Evolutionary conservation across 2,329 filamentous ascomycete genomes (phyloP).

Genomic region (Knoxdaviesia capensis): DNA sequence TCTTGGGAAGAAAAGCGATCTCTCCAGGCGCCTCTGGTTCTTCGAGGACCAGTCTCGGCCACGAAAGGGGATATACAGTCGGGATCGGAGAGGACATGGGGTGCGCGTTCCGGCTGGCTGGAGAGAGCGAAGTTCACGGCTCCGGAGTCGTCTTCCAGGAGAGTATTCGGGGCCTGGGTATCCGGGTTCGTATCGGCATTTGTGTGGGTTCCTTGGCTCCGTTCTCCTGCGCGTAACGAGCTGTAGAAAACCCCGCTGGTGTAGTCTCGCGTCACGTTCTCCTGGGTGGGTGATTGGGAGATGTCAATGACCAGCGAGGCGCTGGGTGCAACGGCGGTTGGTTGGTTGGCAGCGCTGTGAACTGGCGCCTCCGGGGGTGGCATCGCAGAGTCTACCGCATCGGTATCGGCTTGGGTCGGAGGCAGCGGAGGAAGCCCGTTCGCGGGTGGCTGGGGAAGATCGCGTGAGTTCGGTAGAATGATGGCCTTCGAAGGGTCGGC

Average conservation of each 20-base stretch:
- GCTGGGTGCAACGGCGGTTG: too few relatives aligned
- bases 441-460: too few relatives aligned
- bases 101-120: conserved; percentile 14
- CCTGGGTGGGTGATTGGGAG: conserved; percentile 25
- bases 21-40: conserved; percentile 19
- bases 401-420: too few relatives aligned
- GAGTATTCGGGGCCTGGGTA: conserved; percentile 10
- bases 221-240: conserved; percentile 8
- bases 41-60: conserved; percentile 14
- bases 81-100: conserved; percentile 15
- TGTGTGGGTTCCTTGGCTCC: conserved; percentile 9
- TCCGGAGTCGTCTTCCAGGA: conserved; percentile 27
- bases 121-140: conserved; percentile 24
- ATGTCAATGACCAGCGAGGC: conserved; percentile 1
- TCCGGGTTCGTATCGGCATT: conserved; percentile 9
- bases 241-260: conserved; percentile 17
- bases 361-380: too few relatives aligned
- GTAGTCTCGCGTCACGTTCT: conserved; percentile 36
- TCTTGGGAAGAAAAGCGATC: conserved; percentile 13
- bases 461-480: too few relatives aligned
- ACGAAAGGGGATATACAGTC: conserved; percentile 5
- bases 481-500: too few relatives aligned
- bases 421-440: too few relatives aligned
- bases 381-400: too few relatives aligned
- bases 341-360: too few relatives aligned